These are phyloP conservation scores for Claviceps sp. DNA, from an alignment of 2,329 filamentous ascomycete species.

Conservation along the genomic window DNA sequence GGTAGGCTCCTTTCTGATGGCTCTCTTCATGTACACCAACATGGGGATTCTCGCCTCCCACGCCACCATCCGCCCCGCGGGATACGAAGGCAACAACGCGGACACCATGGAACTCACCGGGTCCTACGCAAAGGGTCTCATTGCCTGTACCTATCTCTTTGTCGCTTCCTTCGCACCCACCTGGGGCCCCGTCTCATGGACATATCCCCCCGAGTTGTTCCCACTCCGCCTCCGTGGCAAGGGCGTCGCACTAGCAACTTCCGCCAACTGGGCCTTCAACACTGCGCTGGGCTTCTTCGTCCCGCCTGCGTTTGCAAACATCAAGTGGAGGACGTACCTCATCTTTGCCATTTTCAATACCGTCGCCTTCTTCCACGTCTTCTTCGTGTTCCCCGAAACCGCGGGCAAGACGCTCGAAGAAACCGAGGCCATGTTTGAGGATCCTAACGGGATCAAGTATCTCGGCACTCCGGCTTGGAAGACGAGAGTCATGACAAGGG, in stretches of 20 bases:
- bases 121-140: constrained; percentile 44
- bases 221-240: constrained; percentile 36
- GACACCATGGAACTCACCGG: constrained; percentile 33
- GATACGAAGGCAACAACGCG: constrained; percentile 30
- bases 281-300: constrained; percentile 26
- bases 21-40: constrained; percentile 42
- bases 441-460: constrained; percentile 18
- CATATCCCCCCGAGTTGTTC: constrained; percentile 46
- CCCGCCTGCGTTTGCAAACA: constrained; percentile 24
- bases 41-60: constrained; percentile 37
- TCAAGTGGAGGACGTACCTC: constrained; percentile 38
- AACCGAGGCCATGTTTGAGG: constrained; percentile 32
- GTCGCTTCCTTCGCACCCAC: constrained; percentile 36
- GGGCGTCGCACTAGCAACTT: constrained; percentile 38
- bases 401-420: constrained; percentile 42
- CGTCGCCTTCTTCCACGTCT: constrained; percentile 35
- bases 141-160: constrained; percentile 50
- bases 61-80: constrained; percentile 27
- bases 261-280: constrained; percentile 29
- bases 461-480: constrained; percentile 21
- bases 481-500: constrained; percentile 13
- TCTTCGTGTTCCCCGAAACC: constrained; percentile 45
- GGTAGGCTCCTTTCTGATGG: constrained; percentile 53
- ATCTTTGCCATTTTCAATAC: constrained; percentile 39
- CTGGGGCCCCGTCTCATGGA: constrained; percentile 37